These are phyloP conservation scores for Chaetomiaceae sp. DNA, from an alignment of 2,329 filamentous ascomycete species.

Conservation along the genomic window DNA sequence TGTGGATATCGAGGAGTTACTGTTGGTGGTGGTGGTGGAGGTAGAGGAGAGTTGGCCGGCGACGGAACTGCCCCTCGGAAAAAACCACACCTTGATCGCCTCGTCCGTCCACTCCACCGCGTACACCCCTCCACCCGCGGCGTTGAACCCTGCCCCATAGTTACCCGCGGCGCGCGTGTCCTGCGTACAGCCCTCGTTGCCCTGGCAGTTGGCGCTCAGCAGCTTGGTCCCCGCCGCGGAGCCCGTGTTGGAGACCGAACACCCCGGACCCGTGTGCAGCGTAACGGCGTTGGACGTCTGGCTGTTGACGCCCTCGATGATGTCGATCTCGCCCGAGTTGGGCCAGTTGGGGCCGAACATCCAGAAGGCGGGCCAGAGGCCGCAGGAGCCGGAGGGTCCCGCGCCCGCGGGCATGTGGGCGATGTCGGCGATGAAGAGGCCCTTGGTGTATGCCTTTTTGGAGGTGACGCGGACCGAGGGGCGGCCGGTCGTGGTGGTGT, in stretches of 20 bases:
- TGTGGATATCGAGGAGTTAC: slow-evolving; percentile 14
- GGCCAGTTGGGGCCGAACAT: slow-evolving; percentile 68
- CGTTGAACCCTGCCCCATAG: slow-evolving; percentile 69
- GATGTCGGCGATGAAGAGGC: slow-evolving; percentile 69
- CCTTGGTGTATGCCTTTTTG: slow-evolving; percentile 61
- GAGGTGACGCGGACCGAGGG: slow-evolving; percentile 66
- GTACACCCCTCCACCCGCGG: slow-evolving; percentile 63
- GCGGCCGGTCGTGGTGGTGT: slow-evolving; percentile 55
- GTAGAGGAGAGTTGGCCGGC: slow-evolving; percentile 24
- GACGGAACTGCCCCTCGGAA: slow-evolving; percentile 50
- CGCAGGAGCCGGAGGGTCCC: slow-evolving; percentile 42
- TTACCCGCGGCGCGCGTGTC: slow-evolving; percentile 46
- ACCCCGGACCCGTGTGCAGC: slow-evolving; percentile 61
- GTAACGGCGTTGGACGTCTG: slow-evolving; percentile 58
- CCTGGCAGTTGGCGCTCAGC: slow-evolving; percentile 35
- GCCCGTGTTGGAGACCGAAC: slow-evolving; percentile 50
- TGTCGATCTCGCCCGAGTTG: slow-evolving; percentile 67
- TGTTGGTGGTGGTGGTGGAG: too few relatives aligned
- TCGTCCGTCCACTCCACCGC: slow-evolving; percentile 71
- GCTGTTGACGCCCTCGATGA: slow-evolving; percentile 72
- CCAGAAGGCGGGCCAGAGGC: slow-evolving; percentile 74
- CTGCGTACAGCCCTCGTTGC: slow-evolving; percentile 53
- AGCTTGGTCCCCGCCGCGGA: slow-evolving; percentile 43
- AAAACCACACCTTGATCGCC: slow-evolving; percentile 77
- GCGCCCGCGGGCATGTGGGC: slow-evolving; percentile 68